Base-by-base conservation (phyloP, 179 eudicot genomes). In the Drosera spatulata region DNA sequence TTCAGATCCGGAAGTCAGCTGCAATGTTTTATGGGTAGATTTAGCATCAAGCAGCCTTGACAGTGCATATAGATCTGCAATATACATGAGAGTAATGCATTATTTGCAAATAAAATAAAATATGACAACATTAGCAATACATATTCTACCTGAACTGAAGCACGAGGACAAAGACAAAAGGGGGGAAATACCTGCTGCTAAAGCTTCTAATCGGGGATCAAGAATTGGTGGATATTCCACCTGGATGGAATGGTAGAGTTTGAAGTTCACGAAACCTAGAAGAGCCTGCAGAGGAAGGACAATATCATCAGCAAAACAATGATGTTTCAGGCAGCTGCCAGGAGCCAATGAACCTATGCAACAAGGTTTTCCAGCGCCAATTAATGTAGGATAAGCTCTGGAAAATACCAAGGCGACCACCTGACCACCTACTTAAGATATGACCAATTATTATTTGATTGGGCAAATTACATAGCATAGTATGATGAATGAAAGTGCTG, bases 141-240 rank as follows among this genome's bases (percentile, higher is more conserved):
- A 12, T 14, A 7, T 50, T 0, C 53, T 50, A 50, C 4, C 53
- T 50, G 10, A 10, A 50, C 11, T 50, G 41, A 37, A 2, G 12
- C 41, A 2, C 2, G 0, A 55, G 58, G 14, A 22, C 5, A 5
- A 4, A 41, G 40, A 22, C 10, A 7, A 15, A 4, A 13, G 7
- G 41, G 42, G 50, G n/a, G 37, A 22, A 39, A 9, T 71, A 85
- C 96, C 96, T 71, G 84, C 87, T 61, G 96, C 95, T 65, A 84
- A 72, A 71, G 93, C 86, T 86, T 93, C 96, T 66, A 93, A 53
- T 13, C 84, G 87, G 71, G 88, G 75, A 71, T 93, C 96, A 53
- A 91, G 95, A 53, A 86, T 79, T 41, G 96, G 96, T 55, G 99
- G 99, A 73, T 91, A 93, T 53, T 77, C 82, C 70, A 86, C 85